These are phyloP conservation scores for Jimgerdemannia flammicorona DNA, from an alignment of 192 early-diverging fungal genomes.

Conservation along the genomic window DNA sequence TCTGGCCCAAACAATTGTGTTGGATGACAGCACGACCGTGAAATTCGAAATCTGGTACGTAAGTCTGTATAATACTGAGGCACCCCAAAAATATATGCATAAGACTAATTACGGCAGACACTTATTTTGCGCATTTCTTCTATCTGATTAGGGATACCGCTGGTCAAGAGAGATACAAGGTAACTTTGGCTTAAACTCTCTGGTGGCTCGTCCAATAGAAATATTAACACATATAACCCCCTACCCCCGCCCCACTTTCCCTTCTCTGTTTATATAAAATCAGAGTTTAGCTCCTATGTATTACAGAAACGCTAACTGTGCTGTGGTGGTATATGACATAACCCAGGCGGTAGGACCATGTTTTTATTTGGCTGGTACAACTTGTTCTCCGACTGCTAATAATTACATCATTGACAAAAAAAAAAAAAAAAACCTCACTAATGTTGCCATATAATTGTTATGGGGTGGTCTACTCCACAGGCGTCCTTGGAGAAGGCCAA, in stretches of 20 bases:
- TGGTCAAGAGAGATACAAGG: conserved; percentile 71
- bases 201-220: not conserved
- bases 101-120: no score
- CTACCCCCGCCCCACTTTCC: not conserved
- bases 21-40: conserved; percentile 85
- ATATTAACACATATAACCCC: not conserved
- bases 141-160: conserved; percentile 56
- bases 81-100: no score
- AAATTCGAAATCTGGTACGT: conserved; percentile 91
- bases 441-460: no score
- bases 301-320: conserved; percentile 68
- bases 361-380: not conserved
- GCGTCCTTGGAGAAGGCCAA: conserved; percentile 69
- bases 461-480: conserved; percentile 12
- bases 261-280: not conserved
- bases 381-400: not conserved
- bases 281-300: conserved; percentile 74
- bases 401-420: not conserved
- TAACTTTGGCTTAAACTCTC: conserved; percentile 7
- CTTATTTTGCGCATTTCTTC: no score
- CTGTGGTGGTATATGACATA: conserved; percentile 72
- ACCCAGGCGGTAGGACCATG: conserved; percentile 58
- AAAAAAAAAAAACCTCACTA: not conserved
- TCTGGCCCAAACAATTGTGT: conserved; percentile 75
- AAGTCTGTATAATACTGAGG: no score